Base-by-base conservation (phyloP, 257 asterid species). In the Mentha longifolia region DNA sequence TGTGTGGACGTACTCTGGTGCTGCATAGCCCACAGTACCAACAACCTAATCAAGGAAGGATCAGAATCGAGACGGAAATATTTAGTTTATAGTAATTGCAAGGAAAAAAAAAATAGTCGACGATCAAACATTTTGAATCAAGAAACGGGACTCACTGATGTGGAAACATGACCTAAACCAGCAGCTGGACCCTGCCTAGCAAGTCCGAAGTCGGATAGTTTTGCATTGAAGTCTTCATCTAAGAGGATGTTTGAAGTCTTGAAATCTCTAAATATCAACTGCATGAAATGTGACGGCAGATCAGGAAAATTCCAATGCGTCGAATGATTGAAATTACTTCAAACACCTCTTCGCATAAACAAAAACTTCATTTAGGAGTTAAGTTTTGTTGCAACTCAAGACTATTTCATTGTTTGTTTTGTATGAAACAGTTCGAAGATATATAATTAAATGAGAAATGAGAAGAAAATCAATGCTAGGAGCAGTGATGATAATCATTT, bases 21-120 rank as follows among this genome's bases (percentile, higher is more conserved):
- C 98, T 19, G 98, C 97, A 83, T 92, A 92, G 46, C 98, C 98
- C 22, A 90, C 87, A 0, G 98, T 92, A 31, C 97, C 98, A 59
- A 92, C 96, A 69, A 89, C 92, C 97, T 42, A 42, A 59, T 14
- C 28, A 31, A 39, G 20, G 11, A 28, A 42, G 20, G 3, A 50
- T 25, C 35, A 20, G 14, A 20, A 52, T 8, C 9, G 35, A 66
- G 5, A 68, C 61, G 22, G 30, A 22, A 9, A 35, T 20, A 8
- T 16, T 64, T 31, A 9, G 22, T 54, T 37, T 35, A 42, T 1
- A 19, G 33, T 8, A 7, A 41, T 13, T 9, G 1, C 6, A 20
- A 33, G 5, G 59, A 15, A 20, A 52, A 19, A n/a, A n/a, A 39
- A 58, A 35, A 52, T 22, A 28, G 31, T 74, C 13, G 17, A 46